Conservation (phyloP, 805 yeast species). For the Myxozyma sirexii region DNA sequence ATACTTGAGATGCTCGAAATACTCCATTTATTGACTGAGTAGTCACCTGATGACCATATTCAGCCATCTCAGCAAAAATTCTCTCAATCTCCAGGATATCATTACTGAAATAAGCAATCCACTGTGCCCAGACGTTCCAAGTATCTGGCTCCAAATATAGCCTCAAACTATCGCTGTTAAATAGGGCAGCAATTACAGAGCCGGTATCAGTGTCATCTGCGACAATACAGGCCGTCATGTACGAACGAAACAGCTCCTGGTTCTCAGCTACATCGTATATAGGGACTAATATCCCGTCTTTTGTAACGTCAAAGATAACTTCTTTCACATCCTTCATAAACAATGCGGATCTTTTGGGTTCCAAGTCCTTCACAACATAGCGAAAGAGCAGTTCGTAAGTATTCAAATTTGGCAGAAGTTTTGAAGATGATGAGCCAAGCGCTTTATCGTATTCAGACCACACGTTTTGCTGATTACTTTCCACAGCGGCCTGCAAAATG, state of each 20-base stretch:
- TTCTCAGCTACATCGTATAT: slow-evolving; percentile 16
- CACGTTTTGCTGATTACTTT: slow-evolving; percentile 15
- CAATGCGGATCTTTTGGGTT: slow-evolving; percentile 10
- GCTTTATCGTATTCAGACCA: slow-evolving; percentile 20
- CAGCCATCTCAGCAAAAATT: slow-evolving; percentile 30
- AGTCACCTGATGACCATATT: slow-evolving; percentile 35
- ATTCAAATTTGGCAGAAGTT: slow-evolving; percentile 24
- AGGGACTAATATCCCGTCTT: slow-evolving; percentile 8
- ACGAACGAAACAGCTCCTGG: slow-evolving; percentile 27
- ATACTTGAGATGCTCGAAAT: slow-evolving; percentile 25
- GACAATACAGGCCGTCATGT: slow-evolving; percentile 27
- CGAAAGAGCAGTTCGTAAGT: slow-evolving; percentile 32
- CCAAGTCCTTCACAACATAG: slow-evolving; percentile 21
- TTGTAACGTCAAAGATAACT: slow-evolving; percentile 11
- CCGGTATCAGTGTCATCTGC: slow-evolving; percentile 5
- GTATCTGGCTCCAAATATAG: slow-evolving; percentile 40
- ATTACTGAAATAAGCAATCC: slow-evolving; percentile 38
- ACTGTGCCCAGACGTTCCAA: slow-evolving; percentile 45
- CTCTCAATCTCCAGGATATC: slow-evolving; percentile 23
- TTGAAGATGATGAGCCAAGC: neutral
- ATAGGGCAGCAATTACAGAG: neutral
- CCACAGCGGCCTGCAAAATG: slow-evolving; percentile 31
- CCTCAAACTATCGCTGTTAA: slow-evolving; percentile 2
- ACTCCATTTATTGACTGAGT: slow-evolving; percentile 28
- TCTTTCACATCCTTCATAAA: slow-evolving; percentile 19